Evolutionary conservation across 768 basidiomycete genomes (phyloP), one percentile per base, ranked within the genome.

Genomic region (Tricholoma terreum): DNA sequence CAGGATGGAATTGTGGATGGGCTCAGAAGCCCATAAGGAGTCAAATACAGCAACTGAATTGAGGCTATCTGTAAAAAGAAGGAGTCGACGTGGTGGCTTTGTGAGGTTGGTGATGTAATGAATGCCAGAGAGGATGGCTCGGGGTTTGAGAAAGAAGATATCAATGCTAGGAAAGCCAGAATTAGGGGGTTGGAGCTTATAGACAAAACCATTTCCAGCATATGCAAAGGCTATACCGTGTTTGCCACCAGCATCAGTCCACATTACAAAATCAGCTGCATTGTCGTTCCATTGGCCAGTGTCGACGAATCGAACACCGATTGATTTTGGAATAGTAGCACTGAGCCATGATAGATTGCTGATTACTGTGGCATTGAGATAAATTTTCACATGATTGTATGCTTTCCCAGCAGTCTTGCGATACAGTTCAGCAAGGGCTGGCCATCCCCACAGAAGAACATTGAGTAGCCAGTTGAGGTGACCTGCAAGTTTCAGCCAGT

Each of bases 401-500:
- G 31, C 10, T 10, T 33, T 33, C 31, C 31, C 31, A 33, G 31
- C 31, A 6, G 6, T 33, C 6, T 33, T 10, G 10, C 10, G 31
- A 10, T 10, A 5, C 6, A 6, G 6, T 10, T 10, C 31, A 33
- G 31, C 6, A 61, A n/a, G 65, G 54, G 24, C 9, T 17, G 0
- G 59, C 68, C 22, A 58, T 52, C 75, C 77, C 51, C 51, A 52
- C 12, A 30, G 51, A 12, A 52, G 51, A 19, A 52, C 78, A 55
- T 76, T 78, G 21, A 73, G 50, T 48, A 64, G 68, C 0, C 61
- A 1, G 75, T 58, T 0, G 49, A n/a, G n/a, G n/a, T n/a, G n/a
- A n/a, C n/a, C n/a, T n/a, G n/a, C n/a, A n/a, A n/a, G n/a, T n/a
- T n/a, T n/a, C 43, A 73, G 73, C 48, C 69, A 76, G 1, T 73